Percentiles rank a stretch among this genome's conserved stretches.
These are phyloP conservation scores for Aspergillus uvarum DNA, from an alignment of 2,329 filamentous ascomycete genomes.

Conservation along the genomic window DNA sequence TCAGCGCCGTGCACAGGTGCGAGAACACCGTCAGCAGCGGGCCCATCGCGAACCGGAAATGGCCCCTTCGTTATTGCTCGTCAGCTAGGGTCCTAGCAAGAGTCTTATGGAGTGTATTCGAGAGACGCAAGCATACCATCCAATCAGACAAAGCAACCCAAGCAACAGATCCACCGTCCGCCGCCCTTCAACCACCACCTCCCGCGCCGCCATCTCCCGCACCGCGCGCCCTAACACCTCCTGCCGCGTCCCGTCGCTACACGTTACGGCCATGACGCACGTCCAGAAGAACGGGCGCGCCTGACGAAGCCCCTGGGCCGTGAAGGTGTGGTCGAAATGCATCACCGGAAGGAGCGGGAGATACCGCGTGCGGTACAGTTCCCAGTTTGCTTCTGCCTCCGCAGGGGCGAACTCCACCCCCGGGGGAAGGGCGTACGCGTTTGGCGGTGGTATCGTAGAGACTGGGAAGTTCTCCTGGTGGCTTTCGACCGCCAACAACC, in stretches of 20 bases:
- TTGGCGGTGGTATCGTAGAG: neutral
- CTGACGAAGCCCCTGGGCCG: constrained; percentile 27
- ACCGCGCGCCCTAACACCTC: constrained; percentile 19
- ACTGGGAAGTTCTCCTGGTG: too few relatives aligned
- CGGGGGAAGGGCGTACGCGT: constrained; percentile 10
- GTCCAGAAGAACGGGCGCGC: constrained; percentile 43
- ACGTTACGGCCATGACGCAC: constrained; percentile 37
- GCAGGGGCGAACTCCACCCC: constrained; percentile 9
- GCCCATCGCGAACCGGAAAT: constrained; percentile 7
- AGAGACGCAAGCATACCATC: neutral
- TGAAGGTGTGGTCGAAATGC: constrained; percentile 23
- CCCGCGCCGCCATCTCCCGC: constrained; percentile 22
- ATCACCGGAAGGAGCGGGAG: constrained; percentile 31
- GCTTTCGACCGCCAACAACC: neutral
- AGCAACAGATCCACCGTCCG: constrained; percentile 30
- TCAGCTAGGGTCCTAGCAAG: neutral
- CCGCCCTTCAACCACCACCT: constrained; percentile 33
- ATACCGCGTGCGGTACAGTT: constrained; percentile 24
- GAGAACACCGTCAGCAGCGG: constrained; percentile 7
- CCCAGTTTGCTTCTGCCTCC: constrained; percentile 19
- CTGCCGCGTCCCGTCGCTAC: constrained; percentile 17
- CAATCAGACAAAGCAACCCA: constrained; percentile 5
- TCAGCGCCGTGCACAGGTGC: constrained; percentile 5
- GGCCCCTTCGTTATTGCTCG: neutral
- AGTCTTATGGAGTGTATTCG: too few relatives aligned